These are phyloP conservation scores for Neofusicoccum kwambonambiense DNA, from an alignment of 2,329 filamentous ascomycete genomes.

Conservation along the genomic window DNA sequence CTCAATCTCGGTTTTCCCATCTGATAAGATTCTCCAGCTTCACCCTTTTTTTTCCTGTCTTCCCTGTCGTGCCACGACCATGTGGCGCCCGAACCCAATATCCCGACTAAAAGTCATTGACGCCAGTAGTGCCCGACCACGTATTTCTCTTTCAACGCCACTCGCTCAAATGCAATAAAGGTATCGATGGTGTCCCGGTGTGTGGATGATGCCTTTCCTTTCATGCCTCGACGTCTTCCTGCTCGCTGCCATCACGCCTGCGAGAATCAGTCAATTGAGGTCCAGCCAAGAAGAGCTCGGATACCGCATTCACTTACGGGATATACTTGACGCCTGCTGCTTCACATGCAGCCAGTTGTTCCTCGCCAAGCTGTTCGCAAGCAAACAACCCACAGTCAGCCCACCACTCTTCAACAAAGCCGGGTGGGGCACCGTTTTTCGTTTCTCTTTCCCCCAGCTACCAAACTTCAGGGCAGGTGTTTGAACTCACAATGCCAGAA, in stretches of 20 bases:
- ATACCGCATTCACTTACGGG: slow-evolving; percentile 36
- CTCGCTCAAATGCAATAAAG: slow-evolving; percentile 18
- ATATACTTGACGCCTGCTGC: slow-evolving; percentile 62
- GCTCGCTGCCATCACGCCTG: slow-evolving; percentile 35
- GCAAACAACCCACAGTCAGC: not conserved
- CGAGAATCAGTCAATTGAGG: not conserved
- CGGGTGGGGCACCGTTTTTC: no score
- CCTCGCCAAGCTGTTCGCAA: slow-evolving; percentile 51
- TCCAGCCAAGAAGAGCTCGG: not conserved
- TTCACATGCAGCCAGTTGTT: slow-evolving; percentile 56
- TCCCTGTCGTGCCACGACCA: not conserved
- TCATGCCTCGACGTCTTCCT: slow-evolving; percentile 27
- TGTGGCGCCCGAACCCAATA: not conserved
- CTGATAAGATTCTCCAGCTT: not conserved
- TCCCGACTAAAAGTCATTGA: not conserved
- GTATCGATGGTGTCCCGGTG: not conserved
- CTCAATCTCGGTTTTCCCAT: not conserved
- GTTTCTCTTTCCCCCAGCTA: no score
- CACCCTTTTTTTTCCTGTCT: not conserved
- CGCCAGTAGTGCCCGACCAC: not conserved
- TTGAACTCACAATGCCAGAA: slow-evolving; percentile 64
- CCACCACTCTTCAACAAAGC: not conserved
- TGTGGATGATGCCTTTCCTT: not conserved
- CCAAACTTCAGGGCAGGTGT: no score
- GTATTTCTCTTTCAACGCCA: slow-evolving; percentile 12